Evolutionary conservation across 73 alveolate species (phyloP).

Genomic region (Paramecium primaurelia): DNA sequence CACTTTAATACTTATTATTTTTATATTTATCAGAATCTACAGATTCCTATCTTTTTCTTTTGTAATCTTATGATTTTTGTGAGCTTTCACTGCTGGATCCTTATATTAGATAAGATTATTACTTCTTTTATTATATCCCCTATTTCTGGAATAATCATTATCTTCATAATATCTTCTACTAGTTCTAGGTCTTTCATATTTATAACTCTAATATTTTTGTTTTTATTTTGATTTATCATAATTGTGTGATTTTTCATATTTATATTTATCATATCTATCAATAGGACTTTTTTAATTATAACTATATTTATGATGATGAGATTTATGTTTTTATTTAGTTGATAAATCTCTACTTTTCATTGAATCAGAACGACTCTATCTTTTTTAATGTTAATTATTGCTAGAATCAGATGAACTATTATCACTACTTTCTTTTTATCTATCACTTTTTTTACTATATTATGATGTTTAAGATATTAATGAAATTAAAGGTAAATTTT

Average conservation of each 20-base stretch:
- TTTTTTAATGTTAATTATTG: background rate
- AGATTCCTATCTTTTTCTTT: background rate
- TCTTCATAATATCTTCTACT: constrained; percentile 7
- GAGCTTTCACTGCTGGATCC: background rate
- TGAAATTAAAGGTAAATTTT: background rate
- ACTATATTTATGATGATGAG: background rate
- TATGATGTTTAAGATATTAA: background rate
- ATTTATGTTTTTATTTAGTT: background rate
- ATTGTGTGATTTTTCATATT: background rate
- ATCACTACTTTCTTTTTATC: background rate
- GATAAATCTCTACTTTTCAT: background rate
- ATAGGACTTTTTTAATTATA: background rate
- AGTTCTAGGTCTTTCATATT: background rate
- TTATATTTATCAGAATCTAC: background rate
- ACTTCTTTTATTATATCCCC: background rate
- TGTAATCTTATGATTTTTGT: background rate
- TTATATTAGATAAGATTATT: background rate
- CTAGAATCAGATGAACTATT: background rate
- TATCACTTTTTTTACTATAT: background rate
- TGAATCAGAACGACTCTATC: background rate
- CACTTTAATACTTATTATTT: background rate
- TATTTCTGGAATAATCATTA: background rate
- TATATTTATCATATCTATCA: background rate
- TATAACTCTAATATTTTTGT: background rate
- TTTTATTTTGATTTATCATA: background rate